These are phyloP conservation scores for Discostella pseudostelligera DNA, from an alignment of 108 stramenopile genomes.

Conservation along the genomic window DNA sequence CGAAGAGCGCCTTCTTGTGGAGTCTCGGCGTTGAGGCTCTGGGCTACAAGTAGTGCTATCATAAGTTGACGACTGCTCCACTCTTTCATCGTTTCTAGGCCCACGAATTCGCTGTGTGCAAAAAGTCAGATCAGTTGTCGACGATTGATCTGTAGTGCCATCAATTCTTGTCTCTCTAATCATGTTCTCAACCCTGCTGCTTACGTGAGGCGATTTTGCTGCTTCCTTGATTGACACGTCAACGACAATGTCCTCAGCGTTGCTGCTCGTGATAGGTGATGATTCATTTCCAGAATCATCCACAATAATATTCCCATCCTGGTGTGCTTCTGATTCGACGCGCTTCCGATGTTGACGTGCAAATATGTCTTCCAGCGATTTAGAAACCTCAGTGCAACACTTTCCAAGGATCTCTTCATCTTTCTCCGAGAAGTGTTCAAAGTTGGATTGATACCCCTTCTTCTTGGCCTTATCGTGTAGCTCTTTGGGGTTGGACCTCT, in stretches of 20 bases:
- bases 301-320: not conserved
- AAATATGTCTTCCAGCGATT: constrained; percentile 41
- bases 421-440: constrained; percentile 30
- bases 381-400: constrained; percentile 44
- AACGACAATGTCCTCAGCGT: no score
- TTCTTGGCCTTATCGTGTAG: constrained; percentile 34
- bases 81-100: not conserved
- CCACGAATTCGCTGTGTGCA: no score
- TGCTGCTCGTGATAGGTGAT: constrained; percentile 3
- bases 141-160: no score
- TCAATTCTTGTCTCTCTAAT: not conserved
- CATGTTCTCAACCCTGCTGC: not conserved
- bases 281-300: not conserved
- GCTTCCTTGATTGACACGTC: no score
- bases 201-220: not conserved
- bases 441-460: constrained; percentile 38
- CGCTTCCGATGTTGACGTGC: constrained; percentile 5
- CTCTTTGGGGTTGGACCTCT: constrained; percentile 37
- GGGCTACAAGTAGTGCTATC: constrained; percentile 13
- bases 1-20: constrained; percentile 17
- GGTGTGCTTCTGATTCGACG: constrained; percentile 9
- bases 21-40: constrained; percentile 7
- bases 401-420: constrained; percentile 50
- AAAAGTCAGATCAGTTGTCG: no score
- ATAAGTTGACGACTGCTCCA: constrained; percentile 1